Conservation (phyloP, 768 basidiomycete genomes). For the Pholiota molesta region DNA sequence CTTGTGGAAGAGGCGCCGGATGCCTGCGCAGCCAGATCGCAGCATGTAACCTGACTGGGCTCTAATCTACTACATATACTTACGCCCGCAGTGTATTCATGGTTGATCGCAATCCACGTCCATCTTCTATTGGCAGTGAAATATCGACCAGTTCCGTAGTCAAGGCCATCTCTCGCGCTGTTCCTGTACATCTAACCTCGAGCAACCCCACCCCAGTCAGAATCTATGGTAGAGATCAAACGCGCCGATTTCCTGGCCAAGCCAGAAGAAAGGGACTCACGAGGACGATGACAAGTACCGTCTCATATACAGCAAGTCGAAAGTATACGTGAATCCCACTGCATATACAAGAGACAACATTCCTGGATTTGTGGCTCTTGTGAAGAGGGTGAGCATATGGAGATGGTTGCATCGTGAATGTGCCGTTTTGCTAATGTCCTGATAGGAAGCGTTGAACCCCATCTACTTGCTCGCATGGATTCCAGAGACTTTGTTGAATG, state of each 20-base stretch:
- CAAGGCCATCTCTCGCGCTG: no score
- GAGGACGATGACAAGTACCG: slow-evolving; percentile 63
- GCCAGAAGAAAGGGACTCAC: slow-evolving; percentile 11
- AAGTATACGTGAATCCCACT: slow-evolving; percentile 95
- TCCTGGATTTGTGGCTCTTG: slow-evolving; percentile 89
- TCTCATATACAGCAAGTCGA: slow-evolving; percentile 88
- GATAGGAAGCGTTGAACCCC: slow-evolving; percentile 73
- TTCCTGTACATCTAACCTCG: neutral
- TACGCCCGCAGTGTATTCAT: slow-evolving; percentile 18
- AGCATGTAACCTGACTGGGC: slow-evolving; percentile 5
- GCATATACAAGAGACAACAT: slow-evolving; percentile 92
- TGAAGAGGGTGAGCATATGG: slow-evolving; percentile 70
- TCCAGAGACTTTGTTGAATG: slow-evolving; percentile 81
- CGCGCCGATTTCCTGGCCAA: slow-evolving; percentile 36
- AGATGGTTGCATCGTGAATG: neutral
- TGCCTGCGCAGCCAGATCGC: slow-evolving; percentile 11
- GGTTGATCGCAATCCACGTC: slow-evolving; percentile 21
- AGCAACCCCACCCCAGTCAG: slow-evolving; percentile 34
- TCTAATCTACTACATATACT: slow-evolving; percentile 2
- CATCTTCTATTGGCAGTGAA: slow-evolving; percentile 26
- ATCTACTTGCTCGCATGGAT: slow-evolving; percentile 91
- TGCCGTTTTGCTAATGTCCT: neutral
- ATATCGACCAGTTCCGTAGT: slow-evolving; percentile 36
- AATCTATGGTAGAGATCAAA: slow-evolving; percentile 81
- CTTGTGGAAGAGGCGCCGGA: slow-evolving; percentile 1